phyloP scores from a whole-genome alignment of 805 yeast species.

The Yarrowia keelungensis region DNA sequence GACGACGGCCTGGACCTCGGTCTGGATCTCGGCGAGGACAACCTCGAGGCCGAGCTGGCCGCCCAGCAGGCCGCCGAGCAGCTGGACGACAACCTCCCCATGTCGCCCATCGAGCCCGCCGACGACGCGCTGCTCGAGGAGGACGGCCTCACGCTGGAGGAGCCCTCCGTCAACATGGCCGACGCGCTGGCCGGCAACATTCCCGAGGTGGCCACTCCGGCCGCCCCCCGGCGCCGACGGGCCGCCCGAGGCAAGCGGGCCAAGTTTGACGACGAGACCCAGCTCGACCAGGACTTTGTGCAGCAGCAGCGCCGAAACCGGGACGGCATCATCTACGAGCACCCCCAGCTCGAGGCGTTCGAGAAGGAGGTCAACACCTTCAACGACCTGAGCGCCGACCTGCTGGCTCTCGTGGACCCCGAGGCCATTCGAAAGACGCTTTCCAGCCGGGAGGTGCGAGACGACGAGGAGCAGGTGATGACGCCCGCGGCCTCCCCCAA shows the following conservation, averaged over 20 bases:
- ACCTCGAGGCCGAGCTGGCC: slow-evolving; percentile 53
- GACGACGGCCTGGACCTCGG: slow-evolving; percentile 52
- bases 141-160: slow-evolving; percentile 28
- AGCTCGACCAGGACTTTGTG: slow-evolving; percentile 36
- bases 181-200: slow-evolving; percentile 36
- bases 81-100: slow-evolving; percentile 21
- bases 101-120: slow-evolving; percentile 38
- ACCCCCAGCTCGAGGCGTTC: slow-evolving; percentile 19
- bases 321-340: slow-evolving; percentile 20
- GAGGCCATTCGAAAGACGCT: slow-evolving; percentile 24
- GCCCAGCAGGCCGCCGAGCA: slow-evolving; percentile 33
- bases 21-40: slow-evolving; percentile 57
- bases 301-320: slow-evolving; percentile 35
- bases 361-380: slow-evolving; percentile 4
- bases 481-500: slow-evolving; percentile 37
- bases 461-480: slow-evolving; percentile 37
- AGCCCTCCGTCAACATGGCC: slow-evolving; percentile 31
- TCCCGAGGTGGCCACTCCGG: slow-evolving; percentile 10
- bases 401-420: slow-evolving; percentile 22
- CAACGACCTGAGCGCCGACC: slow-evolving; percentile 9
- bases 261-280: slow-evolving; percentile 35
- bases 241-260: slow-evolving; percentile 35
- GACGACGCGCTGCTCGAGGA: slow-evolving; percentile 18
- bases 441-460: slow-evolving; percentile 16
- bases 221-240: slow-evolving; percentile 2